phyloP scores from a whole-genome alignment of 129 eudicot genomes.

The Flaveria linearis region DNA sequence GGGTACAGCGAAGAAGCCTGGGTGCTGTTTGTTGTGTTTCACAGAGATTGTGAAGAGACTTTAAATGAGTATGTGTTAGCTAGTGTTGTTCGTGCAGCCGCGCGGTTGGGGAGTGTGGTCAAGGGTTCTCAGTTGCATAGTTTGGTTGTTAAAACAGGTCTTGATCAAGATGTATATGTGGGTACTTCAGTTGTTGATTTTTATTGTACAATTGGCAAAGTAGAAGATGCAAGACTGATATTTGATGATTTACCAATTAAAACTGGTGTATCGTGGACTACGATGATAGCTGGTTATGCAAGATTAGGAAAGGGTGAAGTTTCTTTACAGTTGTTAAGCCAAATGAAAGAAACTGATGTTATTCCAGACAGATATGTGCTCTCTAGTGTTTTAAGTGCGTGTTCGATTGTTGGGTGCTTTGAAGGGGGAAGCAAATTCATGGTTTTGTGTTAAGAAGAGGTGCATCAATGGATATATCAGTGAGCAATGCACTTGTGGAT shows the following conservation, averaged over 20 bases:
- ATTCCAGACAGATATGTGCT: conserved; percentile 60
- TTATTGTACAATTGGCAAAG: conserved; percentile 46
- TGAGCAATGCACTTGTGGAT: conserved; percentile 61
- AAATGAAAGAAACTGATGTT: conserved; percentile 50
- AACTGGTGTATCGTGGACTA: conserved; percentile 59
- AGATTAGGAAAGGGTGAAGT: conserved; percentile 50
- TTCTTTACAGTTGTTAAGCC: conserved; percentile 47
- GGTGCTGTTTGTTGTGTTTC: conserved; percentile 43
- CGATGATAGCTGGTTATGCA: conserved; percentile 51
- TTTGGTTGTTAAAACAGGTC: conserved; percentile 52
- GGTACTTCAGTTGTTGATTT: conserved; percentile 62
- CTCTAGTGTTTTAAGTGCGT: conserved; percentile 63
- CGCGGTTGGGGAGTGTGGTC: conserved; percentile 33
- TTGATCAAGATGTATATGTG: conserved; percentile 57
- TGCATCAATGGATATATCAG: conserved; percentile 53
- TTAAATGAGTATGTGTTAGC: conserved; percentile 66
- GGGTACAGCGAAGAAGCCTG: conserved; percentile 57
- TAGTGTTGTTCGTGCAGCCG: conserved; percentile 50
- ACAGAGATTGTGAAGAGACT: conserved; percentile 37
- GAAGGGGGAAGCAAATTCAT: conserved; percentile 63
- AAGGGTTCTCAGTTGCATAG: conserved; percentile 50
- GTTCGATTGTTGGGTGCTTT: conserved; percentile 48
- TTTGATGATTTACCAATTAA: conserved; percentile 47
- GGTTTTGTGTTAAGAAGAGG: conserved; percentile 57
- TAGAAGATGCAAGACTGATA: conserved; percentile 51